Base-by-base conservation (phyloP, 257 asterid species). In the Gentiana dahurica region DNA sequence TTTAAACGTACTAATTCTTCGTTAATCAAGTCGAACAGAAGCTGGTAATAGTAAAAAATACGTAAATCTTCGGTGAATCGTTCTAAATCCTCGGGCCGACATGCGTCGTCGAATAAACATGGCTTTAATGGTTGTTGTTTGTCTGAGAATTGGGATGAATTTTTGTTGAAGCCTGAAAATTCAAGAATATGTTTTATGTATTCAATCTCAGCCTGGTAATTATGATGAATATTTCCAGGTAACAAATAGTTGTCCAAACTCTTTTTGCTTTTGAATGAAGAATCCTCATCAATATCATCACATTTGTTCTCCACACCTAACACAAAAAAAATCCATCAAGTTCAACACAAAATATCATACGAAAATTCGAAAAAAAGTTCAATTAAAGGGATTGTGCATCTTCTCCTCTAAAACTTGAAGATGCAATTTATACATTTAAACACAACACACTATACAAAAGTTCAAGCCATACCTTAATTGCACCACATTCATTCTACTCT, bases 21-120 rank as follows among this genome's bases (percentile, higher is more conserved):
- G 39, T 81, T 81, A 0, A 76, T 84, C 65, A 77, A 63, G 67
- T 81, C 96, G 65, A 82, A 87, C 55, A 91, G 57, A 78, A 81
- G 73, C 58, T 63, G 81, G 65, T 85, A 96, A 68, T 84, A 94
- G 73, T 78, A 64, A 57, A 76, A 78, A 59, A 71, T 71, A 8
- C 41, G 49, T 51, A 70, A 71, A 8, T 84, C 82, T 9, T 66
- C 81, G 10, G 45, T 24, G 8, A 58, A 50, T n/a, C 55, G 48
- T 36, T 66, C 73, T 9, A 50, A 55, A 55, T 75, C 85, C 37
- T 78, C 80, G 5, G 79, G 84, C 91, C 94, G 84, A 58, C 48
- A 53, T 7, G 75, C 63, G 66, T 87, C 79, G 64, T 80, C 79
- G 45, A 80, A 73, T 8, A 77, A 5, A 12, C 68, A 68, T 39